Conservation (phyloP, 176 grass and related monocot species). For the Oryza officinalis region DNA sequence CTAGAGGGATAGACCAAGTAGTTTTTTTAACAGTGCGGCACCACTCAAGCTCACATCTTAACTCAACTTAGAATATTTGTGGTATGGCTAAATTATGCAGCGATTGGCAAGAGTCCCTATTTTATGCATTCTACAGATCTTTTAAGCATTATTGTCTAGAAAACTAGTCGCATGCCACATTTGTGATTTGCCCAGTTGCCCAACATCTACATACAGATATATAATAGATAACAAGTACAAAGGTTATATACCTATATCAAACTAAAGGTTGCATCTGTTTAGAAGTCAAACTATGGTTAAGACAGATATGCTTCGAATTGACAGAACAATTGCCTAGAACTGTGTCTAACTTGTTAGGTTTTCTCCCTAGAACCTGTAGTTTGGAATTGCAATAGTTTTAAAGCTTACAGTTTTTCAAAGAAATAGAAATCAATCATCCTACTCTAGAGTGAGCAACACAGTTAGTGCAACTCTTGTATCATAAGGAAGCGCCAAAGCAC, state of each 20-base stretch:
- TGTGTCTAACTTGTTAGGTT: not conserved
- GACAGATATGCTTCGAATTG: not conserved
- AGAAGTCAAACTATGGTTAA: not conserved
- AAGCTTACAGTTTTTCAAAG: not conserved
- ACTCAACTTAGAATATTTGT: not conserved
- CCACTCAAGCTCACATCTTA: constrained; percentile 4
- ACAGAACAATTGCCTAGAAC: not conserved
- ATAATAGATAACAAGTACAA: not conserved
- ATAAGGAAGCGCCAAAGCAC: not conserved
- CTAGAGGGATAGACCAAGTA: constrained; percentile 23
- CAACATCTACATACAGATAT: not conserved
- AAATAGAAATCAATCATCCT: constrained; percentile 12
- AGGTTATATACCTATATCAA: not conserved
- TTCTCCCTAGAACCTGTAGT: not conserved
- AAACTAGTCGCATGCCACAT: not conserved
- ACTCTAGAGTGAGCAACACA: not conserved
- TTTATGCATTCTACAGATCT: not conserved
- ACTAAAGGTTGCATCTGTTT: not conserved
- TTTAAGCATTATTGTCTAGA: constrained; percentile 13
- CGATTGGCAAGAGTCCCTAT: not conserved
- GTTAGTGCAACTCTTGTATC: not conserved
- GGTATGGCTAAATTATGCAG: constrained; percentile 3
- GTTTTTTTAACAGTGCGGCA: constrained; percentile 3
- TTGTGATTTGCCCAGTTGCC: not conserved
- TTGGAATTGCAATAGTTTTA: not conserved